phyloP scores from a whole-genome alignment of 1,139 yeast species.

The Sporopachydermia cereana region DNA sequence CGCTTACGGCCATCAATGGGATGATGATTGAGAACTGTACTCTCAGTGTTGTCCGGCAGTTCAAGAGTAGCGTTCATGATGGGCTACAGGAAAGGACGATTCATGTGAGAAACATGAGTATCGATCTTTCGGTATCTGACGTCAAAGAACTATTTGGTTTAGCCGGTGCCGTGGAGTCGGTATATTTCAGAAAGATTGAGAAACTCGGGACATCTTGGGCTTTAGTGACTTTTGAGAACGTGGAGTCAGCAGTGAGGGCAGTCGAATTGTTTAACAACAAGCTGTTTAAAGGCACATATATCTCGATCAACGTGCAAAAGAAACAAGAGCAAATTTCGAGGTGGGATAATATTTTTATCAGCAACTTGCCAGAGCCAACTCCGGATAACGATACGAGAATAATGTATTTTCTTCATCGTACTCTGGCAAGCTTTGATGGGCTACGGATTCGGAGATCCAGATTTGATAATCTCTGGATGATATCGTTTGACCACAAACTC shows the following conservation, averaged over 20 bases:
- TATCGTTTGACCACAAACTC: not conserved
- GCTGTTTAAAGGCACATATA: not conserved
- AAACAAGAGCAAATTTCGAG: not conserved
- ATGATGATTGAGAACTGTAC: not conserved
- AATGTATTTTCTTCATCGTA: not conserved
- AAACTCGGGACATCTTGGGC: slow-evolving; percentile 3
- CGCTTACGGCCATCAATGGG: not conserved
- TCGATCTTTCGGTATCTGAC: not conserved
- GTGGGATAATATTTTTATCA: not conserved
- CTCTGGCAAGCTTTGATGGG: not conserved
- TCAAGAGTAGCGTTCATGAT: not conserved
- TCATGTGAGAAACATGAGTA: not conserved
- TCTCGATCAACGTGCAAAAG: not conserved
- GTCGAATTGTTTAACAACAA: not conserved
- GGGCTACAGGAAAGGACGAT: not conserved
- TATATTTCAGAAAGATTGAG: not conserved
- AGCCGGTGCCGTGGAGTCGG: not conserved
- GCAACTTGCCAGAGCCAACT: not conserved
- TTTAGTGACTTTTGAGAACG: not conserved
- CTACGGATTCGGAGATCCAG: not conserved
- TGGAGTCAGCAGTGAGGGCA: not conserved
- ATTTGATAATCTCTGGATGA: slow-evolving; percentile 1
- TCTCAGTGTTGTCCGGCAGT: not conserved
- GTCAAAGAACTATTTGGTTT: slow-evolving; percentile 1
- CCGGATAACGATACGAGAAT: slow-evolving; percentile 2